Evolutionary conservation across 495 filamentous ascomycete genomes (phyloP).

Genomic region (Polyplosphaeria fusca): DNA sequence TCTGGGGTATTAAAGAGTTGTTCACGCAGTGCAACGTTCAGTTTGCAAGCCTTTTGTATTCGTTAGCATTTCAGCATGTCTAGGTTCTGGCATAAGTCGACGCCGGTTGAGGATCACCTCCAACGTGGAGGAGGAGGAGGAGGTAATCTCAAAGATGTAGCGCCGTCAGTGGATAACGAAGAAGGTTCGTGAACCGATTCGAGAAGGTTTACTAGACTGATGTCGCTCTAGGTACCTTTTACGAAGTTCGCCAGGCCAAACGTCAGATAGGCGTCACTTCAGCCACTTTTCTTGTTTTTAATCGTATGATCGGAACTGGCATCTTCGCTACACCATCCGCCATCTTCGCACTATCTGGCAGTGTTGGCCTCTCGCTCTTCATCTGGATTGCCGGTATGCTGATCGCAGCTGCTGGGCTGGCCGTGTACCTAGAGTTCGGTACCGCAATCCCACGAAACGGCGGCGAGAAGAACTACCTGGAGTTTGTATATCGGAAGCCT

Average conservation of each 20-base stretch:
- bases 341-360: conserved; percentile 43
- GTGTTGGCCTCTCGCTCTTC: conserved; percentile 52
- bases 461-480: conserved; percentile 65
- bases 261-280: conserved; percentile 18
- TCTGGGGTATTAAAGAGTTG: too few species aligned
- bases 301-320: conserved; percentile 41
- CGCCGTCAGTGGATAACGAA: neutral
- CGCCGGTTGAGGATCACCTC: too few species aligned
- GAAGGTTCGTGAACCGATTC: neutral
- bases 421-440: conserved; percentile 37
- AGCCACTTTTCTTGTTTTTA: conserved; percentile 39
- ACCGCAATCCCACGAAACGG: conserved; percentile 53
- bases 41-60: too few species aligned
- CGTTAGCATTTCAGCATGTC: too few species aligned
- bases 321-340: conserved; percentile 45
- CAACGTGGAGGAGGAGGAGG: too few species aligned
- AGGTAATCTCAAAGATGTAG: neutral
- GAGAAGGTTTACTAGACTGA: too few species aligned
- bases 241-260: conserved; percentile 6
- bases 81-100: too few species aligned
- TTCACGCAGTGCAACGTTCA: too few species aligned
- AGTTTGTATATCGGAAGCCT: conserved; percentile 62
- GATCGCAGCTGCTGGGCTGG: conserved; percentile 48
- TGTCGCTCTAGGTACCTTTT: neutral
- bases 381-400: conserved; percentile 54